Evolutionary conservation across 257 asterid genomes (phyloP).

Genomic region (Nicotiana obtusifolia): DNA sequence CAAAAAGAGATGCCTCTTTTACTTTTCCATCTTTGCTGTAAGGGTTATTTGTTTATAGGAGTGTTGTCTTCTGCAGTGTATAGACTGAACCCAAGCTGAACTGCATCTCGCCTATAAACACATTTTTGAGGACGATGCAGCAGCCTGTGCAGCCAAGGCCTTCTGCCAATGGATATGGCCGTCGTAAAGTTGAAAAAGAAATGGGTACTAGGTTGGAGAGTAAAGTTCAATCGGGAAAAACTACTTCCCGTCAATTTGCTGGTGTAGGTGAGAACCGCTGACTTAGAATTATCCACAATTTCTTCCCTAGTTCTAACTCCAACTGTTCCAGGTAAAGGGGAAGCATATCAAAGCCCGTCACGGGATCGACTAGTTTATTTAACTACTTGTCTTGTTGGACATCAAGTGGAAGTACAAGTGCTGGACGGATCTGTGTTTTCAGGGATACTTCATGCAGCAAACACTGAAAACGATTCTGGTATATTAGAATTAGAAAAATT

Average conservation of each 20-base stretch:
- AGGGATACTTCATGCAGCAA: slow-evolving; percentile 78
- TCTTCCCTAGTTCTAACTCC: slow-evolving; percentile 2
- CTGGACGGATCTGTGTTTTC: slow-evolving; percentile 74
- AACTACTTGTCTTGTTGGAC: slow-evolving; percentile 78
- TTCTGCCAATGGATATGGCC: slow-evolving; percentile 76
- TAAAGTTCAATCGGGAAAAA: slow-evolving; percentile 47
- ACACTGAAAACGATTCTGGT: slow-evolving; percentile 81
- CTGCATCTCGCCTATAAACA: slow-evolving; percentile 1
- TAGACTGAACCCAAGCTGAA: neutral
- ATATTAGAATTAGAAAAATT: slow-evolving; percentile 16
- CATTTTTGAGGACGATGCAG: slow-evolving; percentile 53
- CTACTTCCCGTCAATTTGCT: slow-evolving; percentile 33
- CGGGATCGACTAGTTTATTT: slow-evolving; percentile 62
- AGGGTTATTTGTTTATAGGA: neutral
- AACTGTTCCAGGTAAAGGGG: slow-evolving; percentile 55
- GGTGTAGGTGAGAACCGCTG: slow-evolving; percentile 44
- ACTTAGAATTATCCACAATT: neutral
- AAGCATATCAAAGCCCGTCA: slow-evolving; percentile 44
- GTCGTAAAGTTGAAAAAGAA: slow-evolving; percentile 31
- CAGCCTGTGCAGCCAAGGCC: slow-evolving; percentile 60
- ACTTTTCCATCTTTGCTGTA: neutral
- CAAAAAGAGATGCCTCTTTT: neutral
- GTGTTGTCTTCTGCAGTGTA: slow-evolving; percentile 3
- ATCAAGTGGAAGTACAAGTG: slow-evolving; percentile 93
- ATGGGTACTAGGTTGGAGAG: neutral